Base-by-base conservation (phyloP, 345 rosid genomes). In the Lumnitzera littorea region DNA sequence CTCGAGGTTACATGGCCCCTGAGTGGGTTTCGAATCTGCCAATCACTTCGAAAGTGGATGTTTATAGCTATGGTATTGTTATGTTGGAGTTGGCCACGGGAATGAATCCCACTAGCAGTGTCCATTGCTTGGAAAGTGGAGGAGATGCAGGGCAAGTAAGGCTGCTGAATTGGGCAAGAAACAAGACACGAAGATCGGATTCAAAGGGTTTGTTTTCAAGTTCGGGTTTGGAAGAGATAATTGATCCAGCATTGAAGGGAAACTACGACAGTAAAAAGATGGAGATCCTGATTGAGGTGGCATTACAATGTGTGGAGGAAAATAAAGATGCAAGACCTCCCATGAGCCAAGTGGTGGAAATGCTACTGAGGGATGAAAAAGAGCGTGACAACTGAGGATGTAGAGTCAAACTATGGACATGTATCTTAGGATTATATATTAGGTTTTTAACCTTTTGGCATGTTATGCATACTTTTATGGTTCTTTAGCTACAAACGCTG, bases 261-360 rank as follows among this genome's bases (percentile, higher is more conserved):
- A 41, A 41, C 5, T 58, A 58, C 36, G 63, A 54, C 5, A 16
- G 4, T 13, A 9, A 48, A 13, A 49, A 64, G 56, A 12, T 64
- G 50, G 62, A 70, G 27, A 43, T 6, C 50, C 23, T 70, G 52
- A 51, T 60, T 2, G 24, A 41, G 47, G 36, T 76, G 9, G 74
- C 74, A 16, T 48, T 76, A 29, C 49, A 49, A 61, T 76, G 80
- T 43, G 76, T 63, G 46, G 71, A 65, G 51, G 80, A 76, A 24
- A 71, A 72, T 15, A 76, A 15, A 53, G 66, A 68, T 13, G 59
- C 66, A 2, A 68, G 80, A 15, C 80, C 80, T 24, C 61, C 61
- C 61, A 75, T 75, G 75, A 58, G 79, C 56, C 68, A 49, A 50
- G 72, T 67, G 2, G 70, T 75, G 15, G 70, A 75, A 55, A 49